Percentiles rank a stretch among this genome's conserved stretches.
Evolutionary conservation across 176 grass and related monocot species (phyloP).

Genomic region (Pharus latifolius): DNA sequence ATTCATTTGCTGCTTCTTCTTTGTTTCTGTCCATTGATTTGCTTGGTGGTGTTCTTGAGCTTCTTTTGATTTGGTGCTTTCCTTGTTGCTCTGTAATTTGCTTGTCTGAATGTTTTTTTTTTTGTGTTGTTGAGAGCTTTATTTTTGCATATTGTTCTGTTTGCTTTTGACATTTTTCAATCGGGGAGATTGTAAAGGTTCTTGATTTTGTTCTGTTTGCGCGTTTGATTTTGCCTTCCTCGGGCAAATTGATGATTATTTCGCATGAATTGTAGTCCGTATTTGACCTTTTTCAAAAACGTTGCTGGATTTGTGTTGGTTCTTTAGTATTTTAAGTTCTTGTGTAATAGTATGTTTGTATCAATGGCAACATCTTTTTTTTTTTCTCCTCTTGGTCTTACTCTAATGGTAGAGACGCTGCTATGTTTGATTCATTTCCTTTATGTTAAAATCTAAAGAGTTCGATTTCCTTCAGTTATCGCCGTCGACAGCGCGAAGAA

Average conservation of each 20-base stretch:
- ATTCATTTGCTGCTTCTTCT: neutral
- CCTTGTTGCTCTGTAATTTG: neutral
- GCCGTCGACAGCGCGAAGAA: conserved; percentile 86
- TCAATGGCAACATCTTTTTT: too few species aligned
- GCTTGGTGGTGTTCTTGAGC: neutral
- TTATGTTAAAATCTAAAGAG: neutral
- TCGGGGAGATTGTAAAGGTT: too few species aligned
- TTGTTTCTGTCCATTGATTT: neutral
- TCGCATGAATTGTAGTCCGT: neutral
- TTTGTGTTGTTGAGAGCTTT: neutral
- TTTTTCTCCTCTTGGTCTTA: neutral
- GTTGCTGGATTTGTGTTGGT: too few species aligned
- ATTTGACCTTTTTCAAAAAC: too few species aligned
- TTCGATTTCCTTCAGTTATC: conserved; percentile 46
- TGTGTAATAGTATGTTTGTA: too few species aligned
- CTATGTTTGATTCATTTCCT: neutral
- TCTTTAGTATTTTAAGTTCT: too few species aligned
- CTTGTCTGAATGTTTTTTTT: too few species aligned
- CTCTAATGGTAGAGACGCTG: neutral
- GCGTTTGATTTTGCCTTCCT: neutral
- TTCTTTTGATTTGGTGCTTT: neutral
- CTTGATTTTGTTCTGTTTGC: neutral
- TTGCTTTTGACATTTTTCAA: too few species aligned
- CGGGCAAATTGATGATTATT: neutral
- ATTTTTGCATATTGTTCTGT: neutral